Evolutionary conservation across 2,329 filamentous ascomycete species (phyloP), one percentile per base, ranked within the genome.

Genomic region (Zasmidium angulare): DNA sequence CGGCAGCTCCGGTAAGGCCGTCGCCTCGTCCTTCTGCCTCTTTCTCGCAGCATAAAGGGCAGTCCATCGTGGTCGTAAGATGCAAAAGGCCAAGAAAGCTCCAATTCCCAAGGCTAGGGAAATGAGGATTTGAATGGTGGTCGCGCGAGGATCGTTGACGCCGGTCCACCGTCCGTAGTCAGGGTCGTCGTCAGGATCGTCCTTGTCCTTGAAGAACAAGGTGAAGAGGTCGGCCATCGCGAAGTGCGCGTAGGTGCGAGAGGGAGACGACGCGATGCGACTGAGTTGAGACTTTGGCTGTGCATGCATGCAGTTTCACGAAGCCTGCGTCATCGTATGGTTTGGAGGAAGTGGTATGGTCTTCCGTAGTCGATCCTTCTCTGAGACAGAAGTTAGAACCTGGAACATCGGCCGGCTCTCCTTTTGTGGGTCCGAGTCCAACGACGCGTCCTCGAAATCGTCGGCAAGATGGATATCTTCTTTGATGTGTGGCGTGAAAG

Each of bases 51-150:
- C 89, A 74, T 98, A 99, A 1, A 99, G 83, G 21, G 87, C 84
- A 51, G 90, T 89, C 95, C 95, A 99, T 86, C 91, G 87, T 65
- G 93, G 92, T 51, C 95, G 89, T 23, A 99, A 80, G 50, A 92
- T 79, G 72, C 90, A 95, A 68, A 96, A 96, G 20, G 85, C 80
- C 29, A 92, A 62, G 69, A 95, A 91, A 29, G 90, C 89, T 4
- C 82, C 80, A 47, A 89, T 64, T 29, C 91, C 91, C 36, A 96
- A 79, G 3, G 82, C 77, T 46, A 90, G 72, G 7, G 91, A 93
- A 68, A 96, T 81, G 60, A 86, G 82, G 53, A 92, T 82, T 77
- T 96, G 91, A 53, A 83, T 78, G 20, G 75, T 75, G 1, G 80
- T 77, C 67, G 82, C 81, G 64, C 78, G 74, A 22, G 75, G 74